phyloP scores from a whole-genome alignment of 768 basidiomycete species.

The Russula vinacea region DNA sequence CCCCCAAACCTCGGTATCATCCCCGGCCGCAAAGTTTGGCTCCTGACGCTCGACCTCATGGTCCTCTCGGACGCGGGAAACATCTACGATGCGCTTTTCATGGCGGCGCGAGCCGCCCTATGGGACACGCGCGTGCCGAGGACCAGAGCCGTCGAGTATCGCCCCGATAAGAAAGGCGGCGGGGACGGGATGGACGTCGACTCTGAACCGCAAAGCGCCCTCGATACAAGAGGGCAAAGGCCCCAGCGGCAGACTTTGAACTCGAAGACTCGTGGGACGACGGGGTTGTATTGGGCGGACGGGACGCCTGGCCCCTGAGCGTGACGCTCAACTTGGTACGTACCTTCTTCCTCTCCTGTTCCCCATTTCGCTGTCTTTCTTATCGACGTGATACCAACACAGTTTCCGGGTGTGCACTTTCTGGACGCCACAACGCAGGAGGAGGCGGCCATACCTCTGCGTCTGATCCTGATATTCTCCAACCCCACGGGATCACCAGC shows the following conservation, averaged over 20 bases:
- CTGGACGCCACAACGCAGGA: slow-evolving; percentile 73
- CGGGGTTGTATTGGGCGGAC: slow-evolving; percentile 60
- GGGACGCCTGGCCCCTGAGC: slow-evolving; percentile 70
- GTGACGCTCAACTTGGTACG: slow-evolving; percentile 72
- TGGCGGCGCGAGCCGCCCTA: slow-evolving; percentile 74
- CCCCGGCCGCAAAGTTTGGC: slow-evolving; percentile 63
- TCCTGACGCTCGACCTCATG: slow-evolving; percentile 70
- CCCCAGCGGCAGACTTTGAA: slow-evolving; percentile 74
- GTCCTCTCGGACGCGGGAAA: slow-evolving; percentile 75
- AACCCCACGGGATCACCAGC: slow-evolving; percentile 44
- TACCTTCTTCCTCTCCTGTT: slow-evolving; percentile 20
- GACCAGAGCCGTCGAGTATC: slow-evolving; percentile 69
- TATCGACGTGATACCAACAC: neutral
- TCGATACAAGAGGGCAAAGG: slow-evolving; percentile 52
- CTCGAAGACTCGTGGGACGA: slow-evolving; percentile 86
- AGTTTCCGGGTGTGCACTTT: slow-evolving; percentile 62
- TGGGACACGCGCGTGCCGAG: slow-evolving; percentile 79
- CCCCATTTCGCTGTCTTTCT: neutral
- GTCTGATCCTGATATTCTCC: slow-evolving; percentile 62
- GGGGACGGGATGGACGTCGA: slow-evolving; percentile 58
- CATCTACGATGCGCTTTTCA: slow-evolving; percentile 70
- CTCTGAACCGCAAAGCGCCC: slow-evolving; percentile 45
- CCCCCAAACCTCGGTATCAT: slow-evolving; percentile 57
- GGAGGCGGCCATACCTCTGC: slow-evolving; percentile 61
- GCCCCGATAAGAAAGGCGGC: slow-evolving; percentile 39